Evolutionary conservation across 2,329 filamentous ascomycete genomes (phyloP).

Genomic region (Pseudogymnoascus sp.): DNA sequence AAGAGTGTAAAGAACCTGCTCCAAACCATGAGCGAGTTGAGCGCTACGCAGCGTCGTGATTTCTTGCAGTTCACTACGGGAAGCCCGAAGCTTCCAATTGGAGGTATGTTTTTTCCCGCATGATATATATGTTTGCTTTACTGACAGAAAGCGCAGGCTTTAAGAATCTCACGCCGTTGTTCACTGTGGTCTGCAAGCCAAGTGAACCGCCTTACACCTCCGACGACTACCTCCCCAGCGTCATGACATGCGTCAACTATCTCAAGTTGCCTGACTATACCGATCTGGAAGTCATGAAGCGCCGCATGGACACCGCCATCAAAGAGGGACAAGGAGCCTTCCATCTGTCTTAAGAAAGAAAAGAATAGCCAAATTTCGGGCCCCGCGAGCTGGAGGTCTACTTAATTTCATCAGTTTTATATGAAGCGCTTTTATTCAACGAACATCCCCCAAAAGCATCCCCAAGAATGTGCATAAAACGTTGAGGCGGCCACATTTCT

Average conservation of each 20-base stretch:
- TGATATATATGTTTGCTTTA: slow-evolving; percentile 10
- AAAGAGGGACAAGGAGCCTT: slow-evolving; percentile 96
- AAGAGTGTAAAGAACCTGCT: slow-evolving; percentile 87
- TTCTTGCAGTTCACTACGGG: slow-evolving; percentile 97
- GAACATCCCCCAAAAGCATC: not conserved
- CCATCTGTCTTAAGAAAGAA: slow-evolving; percentile 63
- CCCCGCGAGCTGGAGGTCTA: not conserved
- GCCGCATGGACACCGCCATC: slow-evolving; percentile 76
- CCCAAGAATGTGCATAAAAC: not conserved
- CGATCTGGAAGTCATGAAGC: slow-evolving; percentile 62
- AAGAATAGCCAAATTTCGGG: slow-evolving; percentile 13
- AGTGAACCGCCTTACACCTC: slow-evolving; percentile 87
- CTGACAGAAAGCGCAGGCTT: slow-evolving; percentile 57
- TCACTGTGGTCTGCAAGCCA: slow-evolving; percentile 98
- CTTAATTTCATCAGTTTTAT: not conserved
- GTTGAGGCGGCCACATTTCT: slow-evolving; percentile 16
- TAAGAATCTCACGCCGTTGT: slow-evolving; percentile 94
- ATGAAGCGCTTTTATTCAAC: not conserved
- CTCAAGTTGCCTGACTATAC: slow-evolving; percentile 95
- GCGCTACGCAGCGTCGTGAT: slow-evolving; percentile 66
- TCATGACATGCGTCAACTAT: slow-evolving; percentile 99
- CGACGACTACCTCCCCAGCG: slow-evolving; percentile 96
- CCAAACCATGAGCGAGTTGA: slow-evolving; percentile 87
- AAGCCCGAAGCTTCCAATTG: slow-evolving; percentile 95
- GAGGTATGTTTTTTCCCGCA: slow-evolving; percentile 53